Evolutionary conservation across 1,284 basidiomycete genomes (phyloP), one percentile per base, ranked within the genome.

Genomic region (Cryptococcus floricola): DNA sequence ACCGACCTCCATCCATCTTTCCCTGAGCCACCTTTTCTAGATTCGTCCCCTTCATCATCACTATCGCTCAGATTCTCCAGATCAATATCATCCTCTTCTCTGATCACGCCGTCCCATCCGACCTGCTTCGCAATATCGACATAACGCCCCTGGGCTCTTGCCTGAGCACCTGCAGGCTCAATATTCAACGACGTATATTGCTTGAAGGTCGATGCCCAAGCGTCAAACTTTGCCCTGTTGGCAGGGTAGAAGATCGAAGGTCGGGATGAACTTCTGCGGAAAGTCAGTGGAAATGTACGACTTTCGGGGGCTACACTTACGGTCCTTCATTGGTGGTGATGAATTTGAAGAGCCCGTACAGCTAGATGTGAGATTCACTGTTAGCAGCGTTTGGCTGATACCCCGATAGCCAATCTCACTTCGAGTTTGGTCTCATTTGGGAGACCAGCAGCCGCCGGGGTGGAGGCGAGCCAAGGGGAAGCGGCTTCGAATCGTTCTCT

Each of bases 261-360:
- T 2, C 87, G 82, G 4, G 84, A 69, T 7, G 19, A n/a, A 62
- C 67, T 13, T 81, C 69, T 0, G 19, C 27, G 4, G 14, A 18
- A 4, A n/a, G 9, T 50, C 18, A 44, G 37, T 27, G 38, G n/a
- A 27, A 10, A 6, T 37, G 5, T 13, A 38, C 27, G 34, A 1
- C 39, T 56, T 47, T 14, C 3, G 39, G 18, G 19, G 27, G 42
- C 7, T 19, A 37, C 23, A 64, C 71, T 57, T 48, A 70, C 68
- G 74, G 72, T 28, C 62, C 64, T 1, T 53, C 38, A 1, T 43
- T 52, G 0, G 65, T 80, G 7, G 84, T 88, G 25, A 89, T 74
- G 70, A 80, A 83, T 74, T 94, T 94, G 85, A 84, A 95, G 55
- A 92, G 78, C 42, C 88, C 88, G 75, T 95, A 95, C 12, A 95